These are phyloP conservation scores for Pythium phragmiticola DNA, from an alignment of 352 stramenopile species.

Conservation along the genomic window DNA sequence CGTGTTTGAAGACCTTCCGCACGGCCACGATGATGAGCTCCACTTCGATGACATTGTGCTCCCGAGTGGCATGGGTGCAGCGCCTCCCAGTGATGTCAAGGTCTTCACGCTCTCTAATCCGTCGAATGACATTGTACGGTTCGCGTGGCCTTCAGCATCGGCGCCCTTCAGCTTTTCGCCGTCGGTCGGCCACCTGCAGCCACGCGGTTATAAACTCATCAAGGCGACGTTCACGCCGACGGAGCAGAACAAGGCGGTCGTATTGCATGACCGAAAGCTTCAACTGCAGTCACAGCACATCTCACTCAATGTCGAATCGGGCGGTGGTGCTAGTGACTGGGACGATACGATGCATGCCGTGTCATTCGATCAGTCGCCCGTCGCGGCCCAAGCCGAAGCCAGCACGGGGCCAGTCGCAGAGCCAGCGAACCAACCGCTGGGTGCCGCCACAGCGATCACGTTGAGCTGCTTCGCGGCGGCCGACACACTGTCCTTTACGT, in stretches of 20 bases:
- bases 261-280: constrained; percentile 41
- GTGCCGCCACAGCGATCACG: constrained; percentile 33
- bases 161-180: constrained; percentile 74
- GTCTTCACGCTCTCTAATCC: constrained; percentile 82
- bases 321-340: constrained; percentile 48
- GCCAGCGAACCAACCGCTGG: constrained; percentile 46
- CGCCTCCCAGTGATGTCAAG: constrained; percentile 39
- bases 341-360: constrained; percentile 73
- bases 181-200: constrained; percentile 62
- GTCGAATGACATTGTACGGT: constrained; percentile 55
- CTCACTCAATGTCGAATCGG: constrained; percentile 31
- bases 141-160: constrained; percentile 51
- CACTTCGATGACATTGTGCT: constrained; percentile 88
- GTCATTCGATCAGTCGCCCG: constrained; percentile 36
- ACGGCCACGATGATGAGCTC: constrained; percentile 71
- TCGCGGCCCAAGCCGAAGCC: constrained; percentile 11
- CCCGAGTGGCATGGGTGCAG: not conserved
- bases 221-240: constrained; percentile 62
- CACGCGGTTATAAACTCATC: constrained; percentile 68
- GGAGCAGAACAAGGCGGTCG: constrained; percentile 27
- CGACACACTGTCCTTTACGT: constrained; percentile 58
- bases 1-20: constrained; percentile 85
- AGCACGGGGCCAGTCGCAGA: constrained; percentile 27
- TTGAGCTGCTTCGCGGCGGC: constrained; percentile 70
- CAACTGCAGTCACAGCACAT: constrained; percentile 56